These are phyloP conservation scores for Starmera amethionina DNA, from an alignment of 805 yeast genomes.

Conservation along the genomic window DNA sequence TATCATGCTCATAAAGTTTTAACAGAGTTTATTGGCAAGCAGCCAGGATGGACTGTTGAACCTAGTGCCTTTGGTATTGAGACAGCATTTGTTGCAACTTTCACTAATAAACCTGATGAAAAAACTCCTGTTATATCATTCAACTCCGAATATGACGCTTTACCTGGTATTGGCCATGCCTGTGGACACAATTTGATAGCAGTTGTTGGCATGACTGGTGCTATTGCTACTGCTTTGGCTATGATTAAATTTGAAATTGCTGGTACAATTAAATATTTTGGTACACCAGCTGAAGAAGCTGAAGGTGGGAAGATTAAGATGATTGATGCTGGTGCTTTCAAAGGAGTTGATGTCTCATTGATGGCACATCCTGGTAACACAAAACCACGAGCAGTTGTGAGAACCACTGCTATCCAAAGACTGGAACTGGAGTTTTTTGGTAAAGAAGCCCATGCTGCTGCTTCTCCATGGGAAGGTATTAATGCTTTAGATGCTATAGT, in stretches of 20 bases:
- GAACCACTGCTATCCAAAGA: not conserved
- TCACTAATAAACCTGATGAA: not conserved
- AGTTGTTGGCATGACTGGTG: not conserved
- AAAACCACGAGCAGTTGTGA: not conserved
- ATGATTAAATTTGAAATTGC: not conserved
- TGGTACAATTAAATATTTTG: not conserved
- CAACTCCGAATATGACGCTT: not conserved
- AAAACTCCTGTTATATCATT: not conserved
- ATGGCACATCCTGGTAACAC: not conserved
- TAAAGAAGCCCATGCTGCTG: not conserved
- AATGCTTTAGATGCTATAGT: not conserved
- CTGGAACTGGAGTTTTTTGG: not conserved
- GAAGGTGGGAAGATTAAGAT: not conserved
- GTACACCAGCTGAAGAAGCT: not conserved
- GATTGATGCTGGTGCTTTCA: not conserved
- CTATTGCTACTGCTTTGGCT: not conserved
- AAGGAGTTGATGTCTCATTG: not conserved
- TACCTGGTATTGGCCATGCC: not conserved
- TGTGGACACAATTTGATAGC: not conserved
- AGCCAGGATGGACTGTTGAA: not conserved
- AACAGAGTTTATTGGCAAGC: not conserved
- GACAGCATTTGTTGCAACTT: not conserved
- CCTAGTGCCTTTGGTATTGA: not conserved
- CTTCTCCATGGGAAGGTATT: not conserved
- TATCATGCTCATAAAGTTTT: conserved; percentile 1